phyloP scores from a whole-genome alignment of 805 yeast genomes.

The Danielozyma ontarioensis region DNA sequence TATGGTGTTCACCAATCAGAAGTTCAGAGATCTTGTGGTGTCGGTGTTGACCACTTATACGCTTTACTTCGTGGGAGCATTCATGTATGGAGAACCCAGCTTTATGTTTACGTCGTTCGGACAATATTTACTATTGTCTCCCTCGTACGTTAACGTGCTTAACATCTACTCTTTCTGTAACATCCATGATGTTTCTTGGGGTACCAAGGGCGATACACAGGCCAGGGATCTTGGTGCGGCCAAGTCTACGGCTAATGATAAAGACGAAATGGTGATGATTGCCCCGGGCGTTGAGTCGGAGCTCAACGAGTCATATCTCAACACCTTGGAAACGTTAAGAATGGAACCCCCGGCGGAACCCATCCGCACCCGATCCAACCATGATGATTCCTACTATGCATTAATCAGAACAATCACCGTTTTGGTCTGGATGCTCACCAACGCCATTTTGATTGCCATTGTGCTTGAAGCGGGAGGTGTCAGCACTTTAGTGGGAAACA shows the following conservation, averaged over 20 bases:
- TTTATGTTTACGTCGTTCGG: slow-evolving; percentile 85
- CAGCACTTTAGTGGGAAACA: slow-evolving; percentile 32
- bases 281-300: slow-evolving; percentile 71
- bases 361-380: slow-evolving; percentile 14
- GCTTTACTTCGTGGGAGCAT: slow-evolving; percentile 71
- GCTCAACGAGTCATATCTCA: slow-evolving; percentile 68
- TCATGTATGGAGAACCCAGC: slow-evolving; percentile 84
- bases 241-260: slow-evolving; percentile 42
- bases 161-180: slow-evolving; percentile 95
- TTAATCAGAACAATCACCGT: slow-evolving; percentile 86
- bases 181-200: slow-evolving; percentile 96
- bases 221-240: slow-evolving; percentile 81
- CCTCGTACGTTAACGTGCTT: slow-evolving; percentile 84
- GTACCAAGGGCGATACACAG: slow-evolving; percentile 78
- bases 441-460: slow-evolving; percentile 73
- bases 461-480: slow-evolving; percentile 85
- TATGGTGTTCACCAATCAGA: slow-evolving; percentile 56
- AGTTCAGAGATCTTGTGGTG: slow-evolving; percentile 83
- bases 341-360: slow-evolving; percentile 30
- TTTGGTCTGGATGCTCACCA: slow-evolving; percentile 82
- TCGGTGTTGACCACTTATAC: slow-evolving; percentile 82
- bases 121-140: slow-evolving; percentile 80
- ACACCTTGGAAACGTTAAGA: slow-evolving; percentile 56
- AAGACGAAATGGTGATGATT: slow-evolving; percentile 36
- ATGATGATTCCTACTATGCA: slow-evolving; percentile 80